These are phyloP conservation scores for Emericellopsis atlantica DNA, from an alignment of 2,329 filamentous ascomycete species.

Conservation along the genomic window DNA sequence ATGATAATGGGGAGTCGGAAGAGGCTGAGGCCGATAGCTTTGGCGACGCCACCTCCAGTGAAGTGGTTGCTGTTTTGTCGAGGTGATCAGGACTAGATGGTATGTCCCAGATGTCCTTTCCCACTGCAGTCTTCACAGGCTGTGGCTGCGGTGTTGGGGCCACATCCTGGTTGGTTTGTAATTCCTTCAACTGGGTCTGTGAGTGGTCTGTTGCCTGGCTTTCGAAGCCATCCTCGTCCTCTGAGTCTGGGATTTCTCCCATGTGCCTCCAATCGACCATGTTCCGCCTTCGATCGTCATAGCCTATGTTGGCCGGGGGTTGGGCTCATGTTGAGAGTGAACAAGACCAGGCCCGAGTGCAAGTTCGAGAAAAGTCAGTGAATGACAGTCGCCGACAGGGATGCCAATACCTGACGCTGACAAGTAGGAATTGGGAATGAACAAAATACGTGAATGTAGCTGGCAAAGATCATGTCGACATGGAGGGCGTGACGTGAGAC, in stretches of 20 bases:
- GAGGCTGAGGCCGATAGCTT: no score
- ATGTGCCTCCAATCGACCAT: constrained; percentile 37
- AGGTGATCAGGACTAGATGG: constrained; percentile 7
- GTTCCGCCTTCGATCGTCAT: constrained; percentile 14
- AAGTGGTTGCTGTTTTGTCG: no score
- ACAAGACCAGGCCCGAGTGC: background rate
- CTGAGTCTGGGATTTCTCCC: constrained; percentile 38
- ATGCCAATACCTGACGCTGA: no score
- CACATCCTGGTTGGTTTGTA: constrained; percentile 21
- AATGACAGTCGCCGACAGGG: no score
- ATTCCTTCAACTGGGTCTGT: constrained; percentile 6
- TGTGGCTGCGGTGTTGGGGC: no score
- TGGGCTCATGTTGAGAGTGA: no score
- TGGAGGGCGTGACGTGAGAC: background rate
- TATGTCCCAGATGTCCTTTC: constrained; percentile 21
- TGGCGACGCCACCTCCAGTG: no score
- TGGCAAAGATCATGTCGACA: no score
- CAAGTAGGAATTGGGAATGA: no score
- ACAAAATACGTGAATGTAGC: no score
- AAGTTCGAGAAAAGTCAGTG: no score
- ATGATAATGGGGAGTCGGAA: no score
- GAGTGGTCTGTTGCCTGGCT: constrained; percentile 9
- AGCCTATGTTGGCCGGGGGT: background rate
- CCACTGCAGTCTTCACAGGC: constrained; percentile 3
- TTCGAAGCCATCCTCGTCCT: constrained; percentile 32